A percentile compares a stretch with the other conserved stretches of the same genome.
Evolutionary conservation across 345 rosid genomes (phyloP).

Genomic region (Euphorbia tirucalli): DNA sequence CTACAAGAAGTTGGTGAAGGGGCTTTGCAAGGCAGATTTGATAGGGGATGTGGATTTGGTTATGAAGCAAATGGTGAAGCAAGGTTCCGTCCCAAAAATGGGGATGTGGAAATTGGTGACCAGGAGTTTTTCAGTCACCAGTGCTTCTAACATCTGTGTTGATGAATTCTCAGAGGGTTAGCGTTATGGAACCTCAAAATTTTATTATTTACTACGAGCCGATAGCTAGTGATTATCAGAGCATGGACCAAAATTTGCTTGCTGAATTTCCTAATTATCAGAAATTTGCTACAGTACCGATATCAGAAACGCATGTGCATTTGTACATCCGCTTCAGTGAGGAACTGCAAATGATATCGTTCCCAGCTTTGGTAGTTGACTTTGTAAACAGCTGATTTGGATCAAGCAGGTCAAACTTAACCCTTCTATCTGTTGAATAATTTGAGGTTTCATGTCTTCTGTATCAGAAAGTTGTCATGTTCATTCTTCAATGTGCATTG

Average conservation of each 20-base stretch:
- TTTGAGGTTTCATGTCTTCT: background rate
- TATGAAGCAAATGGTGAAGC: conserved; percentile 68
- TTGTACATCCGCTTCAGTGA: background rate
- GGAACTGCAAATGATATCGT: background rate
- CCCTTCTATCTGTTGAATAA: too few species aligned
- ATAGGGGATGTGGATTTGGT: conserved; percentile 63
- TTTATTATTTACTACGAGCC: background rate
- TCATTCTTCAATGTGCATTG: too few species aligned
- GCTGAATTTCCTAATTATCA: too few species aligned
- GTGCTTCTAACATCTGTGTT: background rate
- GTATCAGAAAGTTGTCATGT: background rate
- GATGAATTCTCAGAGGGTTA: background rate
- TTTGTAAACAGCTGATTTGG: background rate
- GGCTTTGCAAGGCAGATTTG: conserved; percentile 47
- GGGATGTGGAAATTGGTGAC: conserved; percentile 66
- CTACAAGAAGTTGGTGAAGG: conserved; percentile 58
- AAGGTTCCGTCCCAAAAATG: conserved; percentile 73
- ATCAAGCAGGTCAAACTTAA: too few species aligned
- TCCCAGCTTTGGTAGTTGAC: too few species aligned
- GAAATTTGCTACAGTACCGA: too few species aligned
- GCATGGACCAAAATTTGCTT: too few species aligned
- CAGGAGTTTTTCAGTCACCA: conserved; percentile 25
- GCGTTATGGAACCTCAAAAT: background rate
- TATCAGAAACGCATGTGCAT: too few species aligned
- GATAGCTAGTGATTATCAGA: background rate